These are phyloP conservation scores for Boechera retrofracta DNA, from an alignment of 345 rosid species.

Conservation along the genomic window DNA sequence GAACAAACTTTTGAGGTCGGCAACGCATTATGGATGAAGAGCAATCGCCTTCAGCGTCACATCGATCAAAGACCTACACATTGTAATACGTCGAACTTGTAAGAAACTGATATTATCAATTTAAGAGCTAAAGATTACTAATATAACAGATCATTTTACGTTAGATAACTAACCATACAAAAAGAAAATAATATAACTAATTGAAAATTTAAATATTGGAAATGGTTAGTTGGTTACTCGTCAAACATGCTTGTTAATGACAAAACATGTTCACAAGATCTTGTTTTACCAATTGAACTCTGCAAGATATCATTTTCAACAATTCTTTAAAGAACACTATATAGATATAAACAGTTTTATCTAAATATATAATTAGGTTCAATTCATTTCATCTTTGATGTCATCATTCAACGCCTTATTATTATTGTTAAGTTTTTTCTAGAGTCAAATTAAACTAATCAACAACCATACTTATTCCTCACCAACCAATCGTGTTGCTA, in stretches of 20 bases:
- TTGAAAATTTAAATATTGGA: not conserved
- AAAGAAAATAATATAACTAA: not conserved
- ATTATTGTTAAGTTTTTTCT: not conserved
- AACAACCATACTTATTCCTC: slow-evolving; percentile 15
- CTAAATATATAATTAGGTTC: not conserved
- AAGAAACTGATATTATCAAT: not conserved
- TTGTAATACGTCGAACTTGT: not conserved
- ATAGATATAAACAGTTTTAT: not conserved
- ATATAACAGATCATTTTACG: not conserved
- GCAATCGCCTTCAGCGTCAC: slow-evolving; percentile 33
- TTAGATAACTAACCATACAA: slow-evolving; percentile 3
- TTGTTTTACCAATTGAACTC: not conserved
- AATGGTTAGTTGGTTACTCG: slow-evolving; percentile 3
- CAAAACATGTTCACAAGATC: slow-evolving; percentile 20
- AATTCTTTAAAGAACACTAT: not conserved
- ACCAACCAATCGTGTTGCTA: slow-evolving; percentile 11
- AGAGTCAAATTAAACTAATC: not conserved
- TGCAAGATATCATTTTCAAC: not conserved
- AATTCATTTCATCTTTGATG: slow-evolving; percentile 2
- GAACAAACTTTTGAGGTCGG: slow-evolving; percentile 34
- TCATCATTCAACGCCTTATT: slow-evolving; percentile 4
- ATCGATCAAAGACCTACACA: slow-evolving; percentile 24
- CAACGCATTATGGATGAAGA: slow-evolving; percentile 31
- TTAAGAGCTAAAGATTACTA: not conserved
- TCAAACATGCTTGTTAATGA: not conserved